These are phyloP conservation scores for Xylaria longipes DNA, from an alignment of 495 filamentous ascomycete species.

Conservation along the genomic window DNA sequence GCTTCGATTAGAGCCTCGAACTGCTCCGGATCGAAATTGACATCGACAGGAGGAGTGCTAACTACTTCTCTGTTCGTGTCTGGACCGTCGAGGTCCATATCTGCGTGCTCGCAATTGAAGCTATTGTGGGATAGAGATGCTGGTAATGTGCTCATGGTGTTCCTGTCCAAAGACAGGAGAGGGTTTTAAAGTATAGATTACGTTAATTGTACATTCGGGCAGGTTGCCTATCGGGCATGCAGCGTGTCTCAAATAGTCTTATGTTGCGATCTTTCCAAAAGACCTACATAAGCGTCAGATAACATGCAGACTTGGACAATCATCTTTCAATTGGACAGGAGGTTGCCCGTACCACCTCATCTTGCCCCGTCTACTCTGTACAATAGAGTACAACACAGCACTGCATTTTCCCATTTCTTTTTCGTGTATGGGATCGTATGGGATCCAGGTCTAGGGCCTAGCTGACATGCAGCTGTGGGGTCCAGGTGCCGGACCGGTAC, in stretches of 20 bases:
- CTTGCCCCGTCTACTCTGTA: background rate
- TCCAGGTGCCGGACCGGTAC: background rate
- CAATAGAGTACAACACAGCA: background rate
- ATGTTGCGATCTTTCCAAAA: background rate
- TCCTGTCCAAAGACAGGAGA: background rate
- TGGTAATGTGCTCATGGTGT: background rate
- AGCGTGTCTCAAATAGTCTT: background rate
- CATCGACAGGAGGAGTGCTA: background rate
- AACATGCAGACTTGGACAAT: background rate
- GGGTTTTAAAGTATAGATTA: background rate
- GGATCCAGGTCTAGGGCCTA: too few relatives aligned
- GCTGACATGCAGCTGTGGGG: conserved; percentile 12
- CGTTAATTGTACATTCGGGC: background rate
- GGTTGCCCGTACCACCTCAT: background rate
- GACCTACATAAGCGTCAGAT: background rate
- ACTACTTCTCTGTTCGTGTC: background rate
- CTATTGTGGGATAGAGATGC: background rate
- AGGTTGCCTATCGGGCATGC: background rate
- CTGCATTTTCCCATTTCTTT: conserved; percentile 8
- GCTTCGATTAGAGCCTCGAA: conserved; percentile 30
- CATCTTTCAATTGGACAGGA: background rate
- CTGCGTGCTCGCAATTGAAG: background rate
- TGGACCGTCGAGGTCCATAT: background rate
- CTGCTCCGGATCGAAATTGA: background rate
- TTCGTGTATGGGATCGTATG: conserved; percentile 1